Evolutionary conservation across 306 rosid genomes (phyloP), one percentile per base, ranked within the genome.

Genomic region (Coriaria nepalensis): DNA sequence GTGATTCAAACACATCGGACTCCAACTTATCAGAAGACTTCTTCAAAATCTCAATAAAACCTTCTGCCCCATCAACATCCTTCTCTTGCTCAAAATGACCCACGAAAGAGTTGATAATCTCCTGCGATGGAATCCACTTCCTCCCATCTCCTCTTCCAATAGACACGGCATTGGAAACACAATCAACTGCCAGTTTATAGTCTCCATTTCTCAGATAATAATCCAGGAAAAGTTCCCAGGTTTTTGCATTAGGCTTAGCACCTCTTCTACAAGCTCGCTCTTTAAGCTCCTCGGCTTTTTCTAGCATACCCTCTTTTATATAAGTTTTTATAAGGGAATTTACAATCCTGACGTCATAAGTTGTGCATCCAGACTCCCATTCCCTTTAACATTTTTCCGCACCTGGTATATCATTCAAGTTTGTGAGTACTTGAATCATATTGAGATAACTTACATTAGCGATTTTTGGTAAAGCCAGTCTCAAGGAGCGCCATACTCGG

Each of bases 361-460:
- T 69, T n/a, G 85, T 55, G 68, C 85, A 59, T 45, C 54, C 57
- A 13, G 73, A 75, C 66, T 73, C 85, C 85, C 95, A 81, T 44
- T 85, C 94, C 52, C 82, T 77, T 76, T 81, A 79, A 53, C 76
- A 74, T 53, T 85, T 90, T 64, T 81, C 92, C 3, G 98, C 98
- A 13, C 94, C 95, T 2, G 95, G 87, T 63, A 85, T 64, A 61
- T 90, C 98, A 36, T 77, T 77, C 69, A 90, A 63, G 37, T 77
- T 90, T 42, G 70, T 70, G 74, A 85, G 56, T 10, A 65, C 81
- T 54, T 85, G 92, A 53, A 85, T 71, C 94, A 84, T 81, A 49
- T 79, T 81, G 58, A 90, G 73, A 73, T 90, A 85, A 81, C 95
- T 85, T 65, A 77, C 61, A 65, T 81, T 81, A 55, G 83, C 78